Base-by-base conservation (phyloP, 495 filamentous ascomycete species). In the Hypomontagnella monticulosa region DNA sequence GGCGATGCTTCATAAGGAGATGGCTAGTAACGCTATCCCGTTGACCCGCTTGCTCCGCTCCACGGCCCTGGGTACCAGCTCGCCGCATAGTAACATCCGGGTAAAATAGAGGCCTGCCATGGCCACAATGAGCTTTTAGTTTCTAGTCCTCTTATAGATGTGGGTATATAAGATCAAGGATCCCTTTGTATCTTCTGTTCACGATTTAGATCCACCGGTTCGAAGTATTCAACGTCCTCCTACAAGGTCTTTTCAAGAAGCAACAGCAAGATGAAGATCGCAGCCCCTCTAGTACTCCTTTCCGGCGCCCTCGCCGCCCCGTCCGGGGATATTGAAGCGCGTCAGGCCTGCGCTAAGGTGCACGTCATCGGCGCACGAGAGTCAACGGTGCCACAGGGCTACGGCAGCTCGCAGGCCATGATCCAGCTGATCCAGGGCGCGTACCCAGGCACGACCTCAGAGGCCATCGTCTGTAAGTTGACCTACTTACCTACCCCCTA, bases 321-420 rank as follows among this genome's bases (percentile, higher is more conserved):
- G 15, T 51, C 65, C 15, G 41, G 54, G 0, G 52, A 62, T 32
- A 56, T 74, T 15, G 64, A 64, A 37, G 51, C 68, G 12, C 64
- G 75, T 9, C 76, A 78, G 64, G 75, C 76, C 38, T 87, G 83
- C 66, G 82, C 83, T 6, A 66, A 75, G 30, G 73, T 88, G 23
- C 87, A 89, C 67, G 77, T 87, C 37, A 85, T 88, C 47, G 87
- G 86, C 15, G 88, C 87, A 1, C 85, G 88, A 37, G 87, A 89
- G 75, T 89, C 86, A 10, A 87, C 83, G 0, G 85, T 71, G 3
- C 61, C 82, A 0, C 67, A 80, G 16, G 86, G 86, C 19, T 88
- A 81, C 66, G 86, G 86, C 6, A 81, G 82, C 4, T 72, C 82
- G 36, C 75, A 67, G 43, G 76, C 74, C 0, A 80, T 88, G 20